phyloP scores from a whole-genome alignment of 192 early-diverging fungal species.

The Entomortierella lignicola region DNA sequence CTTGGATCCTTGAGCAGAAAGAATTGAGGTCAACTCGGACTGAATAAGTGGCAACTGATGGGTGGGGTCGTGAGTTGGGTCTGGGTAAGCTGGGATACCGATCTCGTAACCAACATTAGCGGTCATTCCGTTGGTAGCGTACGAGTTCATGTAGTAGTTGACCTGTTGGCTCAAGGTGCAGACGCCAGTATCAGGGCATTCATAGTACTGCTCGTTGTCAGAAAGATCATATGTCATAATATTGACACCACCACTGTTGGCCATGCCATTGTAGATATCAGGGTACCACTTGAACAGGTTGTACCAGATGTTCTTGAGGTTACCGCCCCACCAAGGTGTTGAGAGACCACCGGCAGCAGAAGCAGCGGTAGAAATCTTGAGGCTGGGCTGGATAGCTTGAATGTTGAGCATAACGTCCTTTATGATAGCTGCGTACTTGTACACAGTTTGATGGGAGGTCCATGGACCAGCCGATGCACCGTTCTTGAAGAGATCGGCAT shows the following conservation, averaged over 20 bases:
- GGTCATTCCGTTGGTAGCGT: constrained; percentile 27
- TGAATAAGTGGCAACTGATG: constrained; percentile 50
- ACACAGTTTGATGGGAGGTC: constrained; percentile 51
- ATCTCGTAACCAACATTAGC: constrained; percentile 49
- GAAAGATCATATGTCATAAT: constrained; percentile 53
- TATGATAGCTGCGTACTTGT: constrained; percentile 52
- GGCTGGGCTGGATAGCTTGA: constrained; percentile 22
- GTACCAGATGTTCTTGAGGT: constrained; percentile 57
- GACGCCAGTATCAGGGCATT: constrained; percentile 34
- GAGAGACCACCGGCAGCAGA: constrained; percentile 53
- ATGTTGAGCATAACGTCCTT: constrained; percentile 46
- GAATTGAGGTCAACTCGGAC: constrained; percentile 34
- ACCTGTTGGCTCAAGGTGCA: constrained; percentile 46
- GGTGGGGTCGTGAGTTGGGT: constrained; percentile 29
- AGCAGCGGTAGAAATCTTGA: constrained; percentile 37
- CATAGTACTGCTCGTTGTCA: constrained; percentile 38
- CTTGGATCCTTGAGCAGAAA: constrained; percentile 22
- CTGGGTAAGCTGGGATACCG: constrained; percentile 52
- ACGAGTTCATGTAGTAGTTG: constrained; percentile 50
- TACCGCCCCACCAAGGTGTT: constrained; percentile 54
- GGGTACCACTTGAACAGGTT: constrained; percentile 47
- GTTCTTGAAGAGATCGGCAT: constrained; percentile 47
- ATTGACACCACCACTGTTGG: constrained; percentile 45
- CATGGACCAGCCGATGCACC: constrained; percentile 35
- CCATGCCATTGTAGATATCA: constrained; percentile 32